Evolutionary conservation across 129 eudicot species (phyloP).

Genomic region (Centaurea solstitialis): DNA sequence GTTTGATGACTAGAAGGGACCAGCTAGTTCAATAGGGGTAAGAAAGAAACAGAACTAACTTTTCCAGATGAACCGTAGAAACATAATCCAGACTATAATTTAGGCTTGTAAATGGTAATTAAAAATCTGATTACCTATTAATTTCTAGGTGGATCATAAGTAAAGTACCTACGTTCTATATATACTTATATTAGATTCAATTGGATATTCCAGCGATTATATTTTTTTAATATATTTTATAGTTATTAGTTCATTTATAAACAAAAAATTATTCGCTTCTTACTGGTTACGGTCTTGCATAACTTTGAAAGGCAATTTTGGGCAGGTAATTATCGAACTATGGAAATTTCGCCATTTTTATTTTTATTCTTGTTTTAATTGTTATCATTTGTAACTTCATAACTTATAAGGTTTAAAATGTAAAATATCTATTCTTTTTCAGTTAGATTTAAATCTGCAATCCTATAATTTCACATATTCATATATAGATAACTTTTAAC

Average conservation of each 20-base stretch:
- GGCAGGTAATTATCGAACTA: no score
- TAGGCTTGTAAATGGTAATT: slow-evolving; percentile 2
- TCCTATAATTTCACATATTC: not conserved
- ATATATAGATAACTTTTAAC: not conserved
- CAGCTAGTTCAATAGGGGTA: slow-evolving; percentile 4
- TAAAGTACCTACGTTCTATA: not conserved
- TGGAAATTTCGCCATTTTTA: no score
- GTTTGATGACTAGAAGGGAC: not conserved
- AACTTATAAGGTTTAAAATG: not conserved
- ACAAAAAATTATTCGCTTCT: no score
- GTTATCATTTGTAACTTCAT: no score
- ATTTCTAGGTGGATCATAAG: not conserved
- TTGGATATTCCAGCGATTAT: not conserved
- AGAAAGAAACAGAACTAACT: slow-evolving; percentile 3
- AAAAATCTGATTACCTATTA: not conserved
- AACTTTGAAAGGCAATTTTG: no score
- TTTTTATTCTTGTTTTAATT: no score
- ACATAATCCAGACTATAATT: not conserved
- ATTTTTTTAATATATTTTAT: not conserved
- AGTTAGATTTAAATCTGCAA: not conserved
- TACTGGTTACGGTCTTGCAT: no score
- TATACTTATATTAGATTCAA: not conserved
- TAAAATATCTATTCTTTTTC: not conserved
- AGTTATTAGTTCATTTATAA: no score
- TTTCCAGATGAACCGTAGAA: not conserved